Percentiles rank a stretch among this genome's conserved stretches.
Evolutionary conservation across 148 eudicot species (phyloP).

Genomic region (Hydrangea macrophylla): DNA sequence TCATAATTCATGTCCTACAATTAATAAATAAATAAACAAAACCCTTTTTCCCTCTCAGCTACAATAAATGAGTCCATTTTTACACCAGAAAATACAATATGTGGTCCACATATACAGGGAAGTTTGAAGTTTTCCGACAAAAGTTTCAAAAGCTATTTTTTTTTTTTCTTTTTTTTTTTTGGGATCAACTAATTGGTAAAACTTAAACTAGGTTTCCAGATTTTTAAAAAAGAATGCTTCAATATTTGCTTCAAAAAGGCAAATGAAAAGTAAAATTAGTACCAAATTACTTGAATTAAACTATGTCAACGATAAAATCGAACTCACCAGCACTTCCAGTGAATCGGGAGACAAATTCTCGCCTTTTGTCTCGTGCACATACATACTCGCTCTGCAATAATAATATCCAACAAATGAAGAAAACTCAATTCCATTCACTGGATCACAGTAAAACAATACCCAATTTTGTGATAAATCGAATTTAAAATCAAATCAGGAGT

Average conservation of each 20-base stretch:
- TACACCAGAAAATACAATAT: neutral
- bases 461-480: neutral
- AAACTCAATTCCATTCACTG: neutral
- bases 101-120: neutral
- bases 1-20: too few relatives aligned
- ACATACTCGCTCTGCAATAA: constrained; percentile 81
- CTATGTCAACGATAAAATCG: too few relatives aligned
- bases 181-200: too few relatives aligned
- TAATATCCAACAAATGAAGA: constrained; percentile 2
- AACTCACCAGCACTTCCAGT: constrained; percentile 88
- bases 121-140: neutral
- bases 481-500: neutral
- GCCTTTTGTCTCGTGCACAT: constrained; percentile 80
- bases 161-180: too few relatives aligned
- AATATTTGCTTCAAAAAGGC: neutral
- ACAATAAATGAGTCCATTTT: too few relatives aligned
- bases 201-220: neutral
- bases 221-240: neutral
- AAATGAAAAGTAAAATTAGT: neutral
- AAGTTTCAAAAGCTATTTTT: too few relatives aligned
- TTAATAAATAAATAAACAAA: too few relatives aligned
- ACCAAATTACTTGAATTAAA: too few relatives aligned
- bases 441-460: neutral
- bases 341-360: constrained; percentile 80
- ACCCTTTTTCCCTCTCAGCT: neutral